phyloP scores from a whole-genome alignment of 306 rosid species.

The Ochetophila trinervis region DNA sequence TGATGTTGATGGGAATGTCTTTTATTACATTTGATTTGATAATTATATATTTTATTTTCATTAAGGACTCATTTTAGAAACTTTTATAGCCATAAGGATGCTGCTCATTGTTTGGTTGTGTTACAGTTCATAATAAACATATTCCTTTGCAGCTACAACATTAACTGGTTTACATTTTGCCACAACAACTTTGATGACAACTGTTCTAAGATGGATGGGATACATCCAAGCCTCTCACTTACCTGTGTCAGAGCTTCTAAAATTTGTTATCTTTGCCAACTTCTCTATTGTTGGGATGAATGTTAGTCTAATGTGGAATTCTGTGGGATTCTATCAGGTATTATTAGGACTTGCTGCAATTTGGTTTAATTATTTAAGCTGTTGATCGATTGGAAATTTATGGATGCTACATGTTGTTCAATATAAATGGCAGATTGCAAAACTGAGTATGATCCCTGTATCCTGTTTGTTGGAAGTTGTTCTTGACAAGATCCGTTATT shows the following conservation, averaged over 20 bases:
- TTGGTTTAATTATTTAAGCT: constrained; percentile 13
- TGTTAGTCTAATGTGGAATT: constrained; percentile 93
- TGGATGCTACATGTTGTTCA: constrained; percentile 25
- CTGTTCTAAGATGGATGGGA: constrained; percentile 62
- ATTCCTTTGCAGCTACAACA: constrained; percentile 73
- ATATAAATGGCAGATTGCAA: constrained; percentile 62
- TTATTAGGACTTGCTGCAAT: constrained; percentile 2
- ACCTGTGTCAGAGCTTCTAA: constrained; percentile 72
- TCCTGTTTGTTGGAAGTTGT: constrained; percentile 82
- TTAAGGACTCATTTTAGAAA: neutral
- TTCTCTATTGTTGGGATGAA: constrained; percentile 94
- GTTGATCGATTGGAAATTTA: constrained; percentile 14
- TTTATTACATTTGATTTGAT: neutral
- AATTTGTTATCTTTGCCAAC: constrained; percentile 81
- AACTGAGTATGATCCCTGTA: constrained; percentile 86
- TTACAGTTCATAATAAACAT: constrained; percentile 5
- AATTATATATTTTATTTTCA: neutral
- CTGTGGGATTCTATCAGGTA: constrained; percentile 96
- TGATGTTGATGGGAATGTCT: neutral
- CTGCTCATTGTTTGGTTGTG: neutral
- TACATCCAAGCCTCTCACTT: constrained; percentile 76
- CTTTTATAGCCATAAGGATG: neutral
- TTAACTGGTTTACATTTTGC: constrained; percentile 82
- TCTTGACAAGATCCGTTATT: constrained; percentile 71
- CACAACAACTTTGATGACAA: constrained; percentile 71